Evolutionary conservation across 257 asterid species (phyloP).

Genomic region (Solanum chiquidenum): DNA sequence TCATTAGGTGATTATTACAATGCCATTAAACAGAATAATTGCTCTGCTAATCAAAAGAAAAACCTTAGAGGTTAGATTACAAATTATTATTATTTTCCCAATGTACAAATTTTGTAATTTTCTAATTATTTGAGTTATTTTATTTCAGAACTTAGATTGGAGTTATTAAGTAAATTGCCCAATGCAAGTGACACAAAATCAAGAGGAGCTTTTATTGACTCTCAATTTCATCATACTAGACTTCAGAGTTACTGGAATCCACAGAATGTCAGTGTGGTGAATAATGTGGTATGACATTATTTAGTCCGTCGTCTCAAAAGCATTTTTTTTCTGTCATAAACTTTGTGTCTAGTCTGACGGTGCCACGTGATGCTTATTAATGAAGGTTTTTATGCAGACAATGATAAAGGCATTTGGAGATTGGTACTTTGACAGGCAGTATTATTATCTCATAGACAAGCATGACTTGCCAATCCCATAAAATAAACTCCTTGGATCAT

Average conservation of each 20-base stretch:
- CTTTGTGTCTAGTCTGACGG: not conserved
- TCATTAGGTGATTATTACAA: not conserved
- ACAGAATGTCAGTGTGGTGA: not conserved
- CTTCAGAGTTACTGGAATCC: not conserved
- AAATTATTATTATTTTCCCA: not conserved
- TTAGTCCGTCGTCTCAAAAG: not conserved
- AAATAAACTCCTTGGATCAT: not conserved
- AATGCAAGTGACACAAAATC: not conserved
- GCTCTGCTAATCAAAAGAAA: not conserved
- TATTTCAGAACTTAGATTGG: not conserved
- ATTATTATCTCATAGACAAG: not conserved
- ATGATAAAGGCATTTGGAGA: not conserved
- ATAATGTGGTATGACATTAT: not conserved
- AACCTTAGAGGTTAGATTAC: not conserved
- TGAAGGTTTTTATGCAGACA: not conserved
- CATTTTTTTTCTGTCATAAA: not conserved
- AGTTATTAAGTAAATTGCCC: not conserved
- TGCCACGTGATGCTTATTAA: not conserved
- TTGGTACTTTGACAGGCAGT: not conserved
- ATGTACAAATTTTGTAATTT: not conserved
- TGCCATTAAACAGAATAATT: not conserved
- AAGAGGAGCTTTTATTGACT: not conserved
- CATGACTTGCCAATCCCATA: not conserved
- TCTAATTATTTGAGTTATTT: not conserved
- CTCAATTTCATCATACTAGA: not conserved